phyloP scores from a whole-genome alignment of 306 rosid genomes.

The Lupinus albus region DNA sequence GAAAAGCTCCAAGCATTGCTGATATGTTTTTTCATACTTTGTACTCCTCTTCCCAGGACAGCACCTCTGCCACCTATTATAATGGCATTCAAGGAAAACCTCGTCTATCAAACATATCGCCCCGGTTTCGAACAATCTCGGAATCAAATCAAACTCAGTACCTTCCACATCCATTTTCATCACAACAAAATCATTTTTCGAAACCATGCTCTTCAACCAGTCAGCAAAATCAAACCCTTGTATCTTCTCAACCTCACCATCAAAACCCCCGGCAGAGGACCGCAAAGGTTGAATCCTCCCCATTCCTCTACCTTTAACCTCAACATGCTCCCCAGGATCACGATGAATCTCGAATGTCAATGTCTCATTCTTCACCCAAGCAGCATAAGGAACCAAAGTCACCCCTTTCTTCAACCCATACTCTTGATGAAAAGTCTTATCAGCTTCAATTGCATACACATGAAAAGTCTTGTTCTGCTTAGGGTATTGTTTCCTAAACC shows the following conservation, averaged over 20 bases:
- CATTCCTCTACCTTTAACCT: constrained; percentile 84
- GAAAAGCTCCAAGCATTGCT: constrained; percentile 79
- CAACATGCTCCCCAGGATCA: constrained; percentile 71
- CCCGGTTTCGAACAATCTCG: constrained; percentile 79
- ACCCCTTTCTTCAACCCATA: constrained; percentile 74
- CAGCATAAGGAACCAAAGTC: constrained; percentile 80
- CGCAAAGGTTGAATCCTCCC: constrained; percentile 83
- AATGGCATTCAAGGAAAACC: constrained; percentile 94
- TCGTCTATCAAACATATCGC: constrained; percentile 93
- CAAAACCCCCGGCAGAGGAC: constrained; percentile 42
- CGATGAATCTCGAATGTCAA: constrained; percentile 75
- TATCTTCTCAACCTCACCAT: constrained; percentile 80
- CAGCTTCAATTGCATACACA: constrained; percentile 91
- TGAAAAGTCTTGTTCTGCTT: constrained; percentile 92
- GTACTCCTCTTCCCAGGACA: constrained; percentile 90
- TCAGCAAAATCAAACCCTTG: constrained; percentile 79
- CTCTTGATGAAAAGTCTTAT: constrained; percentile 74
- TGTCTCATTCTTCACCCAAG: constrained; percentile 95
- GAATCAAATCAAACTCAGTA: constrained; percentile 85
- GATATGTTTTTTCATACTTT: constrained; percentile 82
- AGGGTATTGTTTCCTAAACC: constrained; percentile 97
- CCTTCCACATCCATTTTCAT: constrained; percentile 99
- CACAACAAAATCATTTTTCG: constrained; percentile 87
- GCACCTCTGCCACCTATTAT: constrained; percentile 96
- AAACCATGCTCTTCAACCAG: constrained; percentile 76